phyloP scores from a whole-genome alignment of 176 grass and related monocot species.

The Carex scoparia region DNA sequence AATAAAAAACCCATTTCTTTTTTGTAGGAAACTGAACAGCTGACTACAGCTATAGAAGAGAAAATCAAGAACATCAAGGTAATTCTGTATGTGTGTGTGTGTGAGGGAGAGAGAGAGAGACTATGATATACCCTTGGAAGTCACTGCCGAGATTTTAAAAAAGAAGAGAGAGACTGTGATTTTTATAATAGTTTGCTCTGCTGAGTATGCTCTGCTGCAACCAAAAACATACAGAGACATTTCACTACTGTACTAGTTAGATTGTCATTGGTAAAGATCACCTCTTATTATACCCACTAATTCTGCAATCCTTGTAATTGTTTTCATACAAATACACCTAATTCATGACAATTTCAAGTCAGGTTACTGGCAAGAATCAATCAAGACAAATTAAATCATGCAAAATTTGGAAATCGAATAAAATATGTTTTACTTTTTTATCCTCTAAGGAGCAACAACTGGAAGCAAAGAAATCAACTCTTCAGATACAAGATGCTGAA shows the following conservation, averaged over 20 bases:
- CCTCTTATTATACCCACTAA: neutral
- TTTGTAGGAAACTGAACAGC: constrained; percentile 48
- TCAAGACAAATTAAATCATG: neutral
- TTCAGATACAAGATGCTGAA: constrained; percentile 26
- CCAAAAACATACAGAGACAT: neutral
- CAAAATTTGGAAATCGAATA: neutral
- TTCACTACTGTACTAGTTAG: neutral
- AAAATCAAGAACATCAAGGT: constrained; percentile 39
- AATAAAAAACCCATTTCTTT: neutral
- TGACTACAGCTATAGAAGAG: constrained; percentile 30
- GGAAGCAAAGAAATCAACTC: constrained; percentile 38
- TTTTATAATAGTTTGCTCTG: neutral
- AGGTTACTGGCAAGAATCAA: neutral
- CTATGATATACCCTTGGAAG: neutral
- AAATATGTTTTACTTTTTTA: neutral
- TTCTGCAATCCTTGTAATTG: neutral
- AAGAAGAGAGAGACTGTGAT: neutral
- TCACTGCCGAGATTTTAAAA: neutral
- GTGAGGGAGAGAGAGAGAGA: neutral
- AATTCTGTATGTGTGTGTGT: constrained; percentile 8
- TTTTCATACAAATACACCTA: neutral
- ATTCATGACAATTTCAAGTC: neutral
- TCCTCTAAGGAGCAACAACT: constrained; percentile 32
- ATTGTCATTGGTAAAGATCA: neutral
- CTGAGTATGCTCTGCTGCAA: neutral